phyloP scores from a whole-genome alignment of 2,329 filamentous ascomycete species.

The Penicillium sp. region DNA sequence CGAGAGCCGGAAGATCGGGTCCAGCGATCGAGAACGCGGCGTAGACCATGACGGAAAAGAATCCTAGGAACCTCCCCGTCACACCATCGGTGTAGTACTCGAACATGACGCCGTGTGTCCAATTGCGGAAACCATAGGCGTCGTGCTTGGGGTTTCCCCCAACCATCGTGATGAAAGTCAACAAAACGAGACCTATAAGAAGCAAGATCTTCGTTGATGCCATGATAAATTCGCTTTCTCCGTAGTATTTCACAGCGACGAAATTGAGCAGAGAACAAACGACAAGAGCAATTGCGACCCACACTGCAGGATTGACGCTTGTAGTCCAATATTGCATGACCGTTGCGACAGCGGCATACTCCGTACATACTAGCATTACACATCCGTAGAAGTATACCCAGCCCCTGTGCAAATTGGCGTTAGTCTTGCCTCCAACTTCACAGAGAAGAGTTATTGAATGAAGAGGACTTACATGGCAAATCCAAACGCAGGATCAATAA shows the following conservation, averaged over 20 bases:
- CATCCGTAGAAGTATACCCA: conserved; percentile 49
- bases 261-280: conserved; percentile 60
- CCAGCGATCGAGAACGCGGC: conserved; percentile 64
- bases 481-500: conserved; percentile 49
- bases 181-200: conserved; percentile 65
- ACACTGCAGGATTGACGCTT: conserved; percentile 42
- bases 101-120: conserved; percentile 61
- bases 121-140: conserved; percentile 68
- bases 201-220: conserved; percentile 68
- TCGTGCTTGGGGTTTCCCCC: conserved; percentile 72
- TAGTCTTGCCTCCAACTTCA: neutral
- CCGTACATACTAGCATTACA: conserved; percentile 48
- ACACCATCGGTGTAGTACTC: conserved; percentile 62
- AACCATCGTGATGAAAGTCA: conserved; percentile 78
- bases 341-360: conserved; percentile 46
- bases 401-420: conserved; percentile 22
- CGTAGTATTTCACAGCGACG: conserved; percentile 68
- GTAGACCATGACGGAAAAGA: conserved; percentile 68
- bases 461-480: conserved; percentile 33
- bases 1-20: conserved; percentile 59
- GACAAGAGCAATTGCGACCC: conserved; percentile 43
- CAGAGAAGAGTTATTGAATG: neutral
- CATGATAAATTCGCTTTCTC: conserved; percentile 70
- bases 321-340: conserved; percentile 48
- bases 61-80: conserved; percentile 69